Base-by-base conservation (phyloP, 1,284 basidiomycete genomes). In the Cutaneotrichosporon daszewskae region DNA sequence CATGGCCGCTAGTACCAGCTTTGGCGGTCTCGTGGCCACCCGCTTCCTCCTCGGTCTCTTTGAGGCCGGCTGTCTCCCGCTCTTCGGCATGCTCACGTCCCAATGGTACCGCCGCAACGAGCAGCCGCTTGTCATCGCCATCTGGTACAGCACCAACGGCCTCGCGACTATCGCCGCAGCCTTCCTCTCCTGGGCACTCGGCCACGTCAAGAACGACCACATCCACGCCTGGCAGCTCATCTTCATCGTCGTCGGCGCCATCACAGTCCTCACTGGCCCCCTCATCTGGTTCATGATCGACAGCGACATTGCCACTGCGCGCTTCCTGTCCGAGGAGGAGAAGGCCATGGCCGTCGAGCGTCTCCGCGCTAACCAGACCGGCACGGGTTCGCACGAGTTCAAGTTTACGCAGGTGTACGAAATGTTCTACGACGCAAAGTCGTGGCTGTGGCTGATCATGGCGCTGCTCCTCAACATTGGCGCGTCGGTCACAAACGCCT, bases 331-430 rank as follows among this genome's bases (percentile, higher is more conserved):
- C 14, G 53, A 62, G 7, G 59, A 71, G 26, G 72, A 74, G 45
- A 62, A 67, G 26, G 42, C 50, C 13, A 65, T 65, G 55, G 72
- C 65, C 7, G 59, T 71, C 33, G 71, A 74, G 54, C 61, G 72
- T 36, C 62, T 74, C 5, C 53, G 65, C 19, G 64, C 68, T 34
- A 74, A 74, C 53, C 59, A 73, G 39, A 68, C 68, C 9, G 72
- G 71, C 33, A 63, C 62, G 9, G 64, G 58, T 5, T 48, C 51
- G 1, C 59, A 47, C 37, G 60, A 68, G 36, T 71, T 69, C 60
- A 71, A 72, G 45, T 60, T 58, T 60, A 12, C 36, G 11, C 73
- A 74, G 27, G 54, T 67, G n/a, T 29, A 33, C 7, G 73, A 74
- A 44, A 50, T 66, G 14, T 56, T 67, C 32, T 56, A 58, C 44